phyloP scores from a whole-genome alignment of 495 filamentous ascomycete genomes.

The Penicillium arizonense region DNA sequence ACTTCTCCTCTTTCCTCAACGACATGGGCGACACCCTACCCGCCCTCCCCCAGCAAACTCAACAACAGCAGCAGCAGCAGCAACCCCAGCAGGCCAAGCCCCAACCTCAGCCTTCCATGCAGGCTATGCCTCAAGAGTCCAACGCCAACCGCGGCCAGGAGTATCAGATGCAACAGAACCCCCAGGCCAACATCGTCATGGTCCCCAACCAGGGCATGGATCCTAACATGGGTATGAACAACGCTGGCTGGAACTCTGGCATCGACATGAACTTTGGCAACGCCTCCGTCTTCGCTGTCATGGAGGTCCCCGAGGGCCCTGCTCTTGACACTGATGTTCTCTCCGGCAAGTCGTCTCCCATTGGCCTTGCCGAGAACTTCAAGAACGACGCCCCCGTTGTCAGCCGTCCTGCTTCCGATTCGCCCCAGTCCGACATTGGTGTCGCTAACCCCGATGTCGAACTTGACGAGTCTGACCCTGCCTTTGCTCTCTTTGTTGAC shows the following conservation, averaged over 20 bases:
- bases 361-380: constrained; percentile 33
- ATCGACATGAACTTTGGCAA: constrained; percentile 61
- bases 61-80: constrained; percentile 42
- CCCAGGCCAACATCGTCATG: constrained; percentile 68
- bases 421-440: constrained; percentile 27
- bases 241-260: constrained; percentile 52
- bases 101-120: constrained; percentile 6
- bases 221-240: constrained; percentile 56
- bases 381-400: constrained; percentile 55
- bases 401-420: constrained; percentile 36
- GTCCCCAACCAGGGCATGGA: constrained; percentile 73
- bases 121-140: constrained; percentile 55
- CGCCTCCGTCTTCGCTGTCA: constrained; percentile 76
- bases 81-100: constrained; percentile 25
- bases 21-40: constrained; percentile 59
- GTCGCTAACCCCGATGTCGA: constrained; percentile 45
- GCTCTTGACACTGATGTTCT: constrained; percentile 59
- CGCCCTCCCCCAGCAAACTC: constrained; percentile 30
- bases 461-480: constrained; percentile 59
- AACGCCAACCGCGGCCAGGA: constrained; percentile 57
- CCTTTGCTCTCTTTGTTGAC: constrained; percentile 57
- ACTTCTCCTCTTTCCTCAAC: constrained; percentile 79
- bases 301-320: constrained; percentile 70
- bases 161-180: constrained; percentile 57
- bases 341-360: constrained; percentile 62